Conservation (phyloP, 2,329 filamentous ascomycete species). For the Aspergillus oerlinghausenensis region DNA sequence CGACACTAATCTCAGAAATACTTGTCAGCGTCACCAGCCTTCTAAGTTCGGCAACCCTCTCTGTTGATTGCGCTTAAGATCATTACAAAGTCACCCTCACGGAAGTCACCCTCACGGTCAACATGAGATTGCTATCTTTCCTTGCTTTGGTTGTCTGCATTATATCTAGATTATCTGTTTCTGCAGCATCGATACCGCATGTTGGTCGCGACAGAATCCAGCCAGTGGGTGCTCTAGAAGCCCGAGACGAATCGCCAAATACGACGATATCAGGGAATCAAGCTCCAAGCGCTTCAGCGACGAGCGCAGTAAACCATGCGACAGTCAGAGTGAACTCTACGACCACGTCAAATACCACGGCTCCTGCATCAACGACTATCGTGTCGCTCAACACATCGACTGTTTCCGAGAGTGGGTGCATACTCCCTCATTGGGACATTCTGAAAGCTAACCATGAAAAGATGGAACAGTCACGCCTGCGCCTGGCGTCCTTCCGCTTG, state of each 20-base stretch:
- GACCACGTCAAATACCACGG: constrained; percentile 6
- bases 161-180: constrained; percentile 8
- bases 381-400: constrained; percentile 21
- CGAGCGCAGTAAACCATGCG: constrained; percentile 6
- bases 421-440: background rate
- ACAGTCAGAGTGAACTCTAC: constrained; percentile 11
- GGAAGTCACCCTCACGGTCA: background rate
- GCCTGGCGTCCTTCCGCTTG: constrained; percentile 57
- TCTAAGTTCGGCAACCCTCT: too few species aligned
- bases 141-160: constrained; percentile 12
- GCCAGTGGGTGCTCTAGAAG: constrained; percentile 1
- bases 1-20: background rate
- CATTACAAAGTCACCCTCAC: background rate
- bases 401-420: constrained; percentile 11
- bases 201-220: constrained; percentile 4
- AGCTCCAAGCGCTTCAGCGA: constrained; percentile 1
- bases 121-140: constrained; percentile 12
- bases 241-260: constrained; percentile 6
- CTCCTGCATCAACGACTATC: constrained; percentile 18
- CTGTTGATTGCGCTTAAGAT: background rate
- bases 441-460: constrained; percentile 1
- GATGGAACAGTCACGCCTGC: constrained; percentile 19
- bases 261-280: constrained; percentile 11
- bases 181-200: constrained; percentile 10
- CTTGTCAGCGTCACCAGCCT: background rate